Percentiles rank a stretch among this genome's conserved stretches.
phyloP scores from a whole-genome alignment of 495 filamentous ascomycete genomes.

The Penicillium fimorum region DNA sequence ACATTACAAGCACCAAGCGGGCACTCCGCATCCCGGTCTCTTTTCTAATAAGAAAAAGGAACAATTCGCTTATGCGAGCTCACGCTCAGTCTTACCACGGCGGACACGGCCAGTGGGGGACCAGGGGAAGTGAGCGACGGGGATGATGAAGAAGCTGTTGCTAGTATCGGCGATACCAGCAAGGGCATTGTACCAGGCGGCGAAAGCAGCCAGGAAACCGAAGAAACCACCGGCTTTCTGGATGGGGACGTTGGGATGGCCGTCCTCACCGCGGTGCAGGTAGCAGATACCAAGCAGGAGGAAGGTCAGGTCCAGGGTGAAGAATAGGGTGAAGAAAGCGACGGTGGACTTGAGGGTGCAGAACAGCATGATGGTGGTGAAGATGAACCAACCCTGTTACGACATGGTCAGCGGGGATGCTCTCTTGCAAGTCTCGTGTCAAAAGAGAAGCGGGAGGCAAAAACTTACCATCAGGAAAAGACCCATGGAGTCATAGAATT shows the following conservation, averaged over 20 bases:
- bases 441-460: background rate
- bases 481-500: conserved; percentile 69
- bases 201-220: conserved; percentile 82
- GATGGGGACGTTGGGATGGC: conserved; percentile 48
- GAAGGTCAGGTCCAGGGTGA: conserved; percentile 90
- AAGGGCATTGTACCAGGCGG: conserved; percentile 95
- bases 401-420: conserved; percentile 1
- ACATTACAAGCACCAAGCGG: conserved; percentile 24
- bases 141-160: conserved; percentile 95
- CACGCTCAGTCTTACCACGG: conserved; percentile 49
- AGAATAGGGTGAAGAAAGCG: conserved; percentile 95
- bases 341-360: conserved; percentile 92
- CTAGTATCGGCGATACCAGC: conserved; percentile 86
- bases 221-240: conserved; percentile 84
- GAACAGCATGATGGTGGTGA: conserved; percentile 83
- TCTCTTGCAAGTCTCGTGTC: background rate
- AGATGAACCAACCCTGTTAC: conserved; percentile 87
- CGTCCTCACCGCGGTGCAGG: conserved; percentile 48
- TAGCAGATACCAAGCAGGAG: conserved; percentile 79
- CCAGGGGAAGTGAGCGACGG: conserved; percentile 97
- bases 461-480: conserved; percentile 74
- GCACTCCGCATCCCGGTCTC: conserved; percentile 7
- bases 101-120: conserved; percentile 74
- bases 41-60: background rate
- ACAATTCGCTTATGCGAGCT: conserved; percentile 33